A percentile compares a stretch with the other conserved stretches of the same genome.
These are phyloP conservation scores for Aspergillus saccharolyticus DNA, from an alignment of 495 filamentous ascomycete species.

Conservation along the genomic window DNA sequence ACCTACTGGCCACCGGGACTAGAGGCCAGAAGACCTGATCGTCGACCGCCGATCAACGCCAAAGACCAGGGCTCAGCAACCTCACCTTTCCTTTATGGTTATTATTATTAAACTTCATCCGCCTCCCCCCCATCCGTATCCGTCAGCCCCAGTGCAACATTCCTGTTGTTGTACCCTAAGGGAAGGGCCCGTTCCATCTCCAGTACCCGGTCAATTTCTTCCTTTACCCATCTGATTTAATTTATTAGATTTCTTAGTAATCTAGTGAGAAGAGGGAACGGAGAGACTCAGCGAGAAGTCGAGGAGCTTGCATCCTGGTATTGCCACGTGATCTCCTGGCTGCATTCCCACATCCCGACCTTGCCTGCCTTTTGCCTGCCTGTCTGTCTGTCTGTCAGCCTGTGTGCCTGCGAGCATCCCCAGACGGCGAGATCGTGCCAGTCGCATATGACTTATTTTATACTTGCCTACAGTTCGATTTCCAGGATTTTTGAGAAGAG, in stretches of 20 bases:
- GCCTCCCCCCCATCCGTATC: not conserved
- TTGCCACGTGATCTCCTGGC: conserved; percentile 1
- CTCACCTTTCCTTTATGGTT: not conserved
- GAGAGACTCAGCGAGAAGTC: conserved; percentile 2
- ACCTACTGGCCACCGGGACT: not conserved
- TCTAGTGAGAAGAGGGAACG: no score
- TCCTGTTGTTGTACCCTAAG: not conserved
- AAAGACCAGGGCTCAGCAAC: not conserved
- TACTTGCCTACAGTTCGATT: conserved; percentile 8
- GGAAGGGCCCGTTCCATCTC: conserved; percentile 2
- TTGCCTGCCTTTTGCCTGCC: not conserved
- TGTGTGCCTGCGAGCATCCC: conserved; percentile 10
- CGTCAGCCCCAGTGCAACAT: conserved; percentile 6
- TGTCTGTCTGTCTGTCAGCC: conserved; percentile 7
- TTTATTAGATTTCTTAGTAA: not conserved
- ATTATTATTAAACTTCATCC: not conserved
- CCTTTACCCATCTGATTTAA: not conserved
- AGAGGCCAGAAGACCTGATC: not conserved
- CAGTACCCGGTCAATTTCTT: conserved; percentile 6
- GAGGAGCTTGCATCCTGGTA: conserved; percentile 6
- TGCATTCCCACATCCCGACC: conserved; percentile 4
- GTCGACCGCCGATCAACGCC: not conserved
- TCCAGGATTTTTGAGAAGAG: conserved; percentile 5
- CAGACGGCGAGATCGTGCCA: conserved; percentile 9
- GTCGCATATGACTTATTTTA: conserved; percentile 11